Base-by-base conservation (phyloP, 2,329 filamentous ascomycete species). In the Diaporthe amygdali region DNA sequence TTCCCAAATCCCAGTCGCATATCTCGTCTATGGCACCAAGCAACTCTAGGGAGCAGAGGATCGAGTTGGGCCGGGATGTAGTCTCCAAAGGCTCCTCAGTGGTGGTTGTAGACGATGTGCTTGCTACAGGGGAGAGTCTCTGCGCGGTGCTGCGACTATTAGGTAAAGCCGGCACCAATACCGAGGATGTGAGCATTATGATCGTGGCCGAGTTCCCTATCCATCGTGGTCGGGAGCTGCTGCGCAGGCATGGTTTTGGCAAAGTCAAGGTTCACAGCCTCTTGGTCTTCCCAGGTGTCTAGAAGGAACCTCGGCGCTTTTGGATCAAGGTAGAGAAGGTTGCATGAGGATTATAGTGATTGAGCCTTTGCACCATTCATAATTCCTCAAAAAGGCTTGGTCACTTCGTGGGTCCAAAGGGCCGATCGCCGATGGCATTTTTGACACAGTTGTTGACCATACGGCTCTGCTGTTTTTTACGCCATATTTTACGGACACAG, bases 101-200 rank as follows among this genome's bases (percentile, higher is more conserved):
- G 17, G 81, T 91, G n/a, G 83, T 91, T 0, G 82, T 91, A 5
- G 89, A 91, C 72, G 89, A 91, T 77, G 88, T 90, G 30, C 83
- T 91, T 70, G 83, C 89, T 7, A 87, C 86, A 0, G 89, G 88
- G 2, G 74, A 82, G 74, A 91, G 89, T 3, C 83, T 91, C 47
- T 85, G 81, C 76, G 87, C 86, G 10, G 82, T 89, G 41, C 74
- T 91, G 44, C 74, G 82, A 74, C 79, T 91, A 2, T 76, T 91
- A 27, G 15, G 47, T 1, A 64, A 86, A 74, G 82, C 80, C 71
- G 84, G 84, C 0, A 73, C 89, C 20, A 12, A 56, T 22, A 41
- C 70, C 0, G 80, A 84, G 46, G n/a, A 84, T 73, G 71, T 90
- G 22, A 81, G 73, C 5, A 76, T 89, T n/a, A 81, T 89, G 80